These are phyloP conservation scores for Candida sp. DNA, from an alignment of 1,139 yeast species.

Conservation along the genomic window DNA sequence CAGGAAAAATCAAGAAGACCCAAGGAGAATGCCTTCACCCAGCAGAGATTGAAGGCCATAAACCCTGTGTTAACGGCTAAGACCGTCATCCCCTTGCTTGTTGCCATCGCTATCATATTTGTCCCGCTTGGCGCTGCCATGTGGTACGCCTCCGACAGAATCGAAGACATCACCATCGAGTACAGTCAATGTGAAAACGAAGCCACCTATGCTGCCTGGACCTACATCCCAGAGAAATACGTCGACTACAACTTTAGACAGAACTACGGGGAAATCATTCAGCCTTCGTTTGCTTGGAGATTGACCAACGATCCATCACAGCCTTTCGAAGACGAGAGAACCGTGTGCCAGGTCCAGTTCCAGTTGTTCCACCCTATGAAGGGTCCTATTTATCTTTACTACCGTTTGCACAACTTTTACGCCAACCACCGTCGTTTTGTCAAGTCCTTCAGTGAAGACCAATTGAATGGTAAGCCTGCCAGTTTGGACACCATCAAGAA, in stretches of 20 bases:
- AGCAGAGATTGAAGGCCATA: slow-evolving; percentile 47
- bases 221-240: slow-evolving; percentile 65
- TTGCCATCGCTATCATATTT: slow-evolving; percentile 78
- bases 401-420: slow-evolving; percentile 81
- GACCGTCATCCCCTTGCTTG: slow-evolving; percentile 82
- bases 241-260: slow-evolving; percentile 56
- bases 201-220: slow-evolving; percentile 59
- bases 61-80: slow-evolving; percentile 90
- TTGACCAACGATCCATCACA: slow-evolving; percentile 53
- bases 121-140: slow-evolving; percentile 94
- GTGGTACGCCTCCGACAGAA: slow-evolving; percentile 77
- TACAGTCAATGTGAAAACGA: slow-evolving; percentile 72
- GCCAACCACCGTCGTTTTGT: slow-evolving; percentile 96
- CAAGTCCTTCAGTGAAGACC: slow-evolving; percentile 89
- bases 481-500: slow-evolving; percentile 59
- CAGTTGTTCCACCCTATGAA: slow-evolving; percentile 75
- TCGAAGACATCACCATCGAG: slow-evolving; percentile 82
- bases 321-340: slow-evolving; percentile 57
- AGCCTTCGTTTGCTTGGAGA: slow-evolving; percentile 54
- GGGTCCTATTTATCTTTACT: slow-evolving; percentile 79
- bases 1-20: slow-evolving; percentile 53
- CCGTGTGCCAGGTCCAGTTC: slow-evolving; percentile 80
- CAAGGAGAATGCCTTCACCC: slow-evolving; percentile 66
- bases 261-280: slow-evolving; percentile 8
- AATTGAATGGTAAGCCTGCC: slow-evolving; percentile 78